Evolutionary conservation across 1,139 yeast genomes (phyloP).

Genomic region (Hanseniaspora gamundiae): DNA sequence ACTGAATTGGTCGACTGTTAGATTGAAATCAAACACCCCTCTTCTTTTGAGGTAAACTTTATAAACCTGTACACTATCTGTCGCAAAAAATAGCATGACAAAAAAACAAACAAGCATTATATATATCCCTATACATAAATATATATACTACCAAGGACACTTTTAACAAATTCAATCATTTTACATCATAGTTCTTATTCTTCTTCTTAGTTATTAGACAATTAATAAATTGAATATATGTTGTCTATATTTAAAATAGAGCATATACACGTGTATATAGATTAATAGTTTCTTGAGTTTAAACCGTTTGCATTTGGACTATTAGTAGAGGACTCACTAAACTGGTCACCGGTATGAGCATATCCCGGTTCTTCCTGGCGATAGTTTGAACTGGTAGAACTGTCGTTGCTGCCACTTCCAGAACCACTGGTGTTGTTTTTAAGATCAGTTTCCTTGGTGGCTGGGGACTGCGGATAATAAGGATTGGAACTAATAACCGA

Average conservation of each 20-base stretch:
- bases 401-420: too few species aligned
- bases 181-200: background rate
- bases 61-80: background rate
- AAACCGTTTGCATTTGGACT: constrained; percentile 13
- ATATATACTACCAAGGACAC: background rate
- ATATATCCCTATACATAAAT: background rate
- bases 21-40: constrained; percentile 5
- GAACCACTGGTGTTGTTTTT: too few species aligned
- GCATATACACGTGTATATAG: too few species aligned
- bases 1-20: constrained; percentile 55
- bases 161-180: background rate
- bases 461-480: background rate
- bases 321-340: constrained; percentile 16
- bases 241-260: background rate
- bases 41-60: too few species aligned
- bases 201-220: background rate
- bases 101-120: background rate
- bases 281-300: constrained; percentile 17
- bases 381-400: background rate
- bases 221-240: background rate
- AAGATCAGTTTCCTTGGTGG: background rate
- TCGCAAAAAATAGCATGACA: background rate
- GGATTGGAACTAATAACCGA: background rate
- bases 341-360: background rate
- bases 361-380: background rate